phyloP scores from a whole-genome alignment of 1,284 basidiomycete species.

The Tranzscheliella williamsii region DNA sequence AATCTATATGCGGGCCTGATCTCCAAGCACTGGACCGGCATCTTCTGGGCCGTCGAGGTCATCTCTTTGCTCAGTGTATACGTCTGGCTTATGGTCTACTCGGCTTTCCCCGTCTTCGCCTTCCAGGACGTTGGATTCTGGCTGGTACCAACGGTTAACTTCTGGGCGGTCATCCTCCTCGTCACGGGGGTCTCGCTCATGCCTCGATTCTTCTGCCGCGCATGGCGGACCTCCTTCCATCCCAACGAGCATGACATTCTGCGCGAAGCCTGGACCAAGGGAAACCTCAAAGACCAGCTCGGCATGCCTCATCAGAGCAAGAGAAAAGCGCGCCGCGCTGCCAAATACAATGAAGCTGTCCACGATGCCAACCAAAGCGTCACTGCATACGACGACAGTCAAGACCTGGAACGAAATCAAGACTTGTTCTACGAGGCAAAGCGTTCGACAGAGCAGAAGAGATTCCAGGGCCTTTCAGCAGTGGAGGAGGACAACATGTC shows the following conservation, averaged over 20 bases:
- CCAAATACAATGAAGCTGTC: neutral
- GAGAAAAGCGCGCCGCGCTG: slow-evolving; percentile 18
- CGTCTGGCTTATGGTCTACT: slow-evolving; percentile 50
- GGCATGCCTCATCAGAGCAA: slow-evolving; percentile 32
- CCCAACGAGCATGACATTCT: slow-evolving; percentile 52
- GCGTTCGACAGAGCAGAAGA: slow-evolving; percentile 17
- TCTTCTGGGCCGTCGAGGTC: slow-evolving; percentile 50
- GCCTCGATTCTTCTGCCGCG: slow-evolving; percentile 45
- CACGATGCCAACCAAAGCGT: neutral
- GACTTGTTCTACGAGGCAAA: slow-evolving; percentile 25
- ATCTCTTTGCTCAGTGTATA: slow-evolving; percentile 50
- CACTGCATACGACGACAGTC: neutral
- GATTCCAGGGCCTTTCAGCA: slow-evolving; percentile 12
- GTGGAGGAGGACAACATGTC: slow-evolving; percentile 36
- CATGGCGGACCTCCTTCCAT: slow-evolving; percentile 42
- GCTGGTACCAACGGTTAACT: slow-evolving; percentile 45
- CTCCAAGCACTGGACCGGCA: slow-evolving; percentile 41
- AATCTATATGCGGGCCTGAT: slow-evolving; percentile 65
- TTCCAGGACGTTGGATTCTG: slow-evolving; percentile 43
- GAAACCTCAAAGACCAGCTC: slow-evolving; percentile 50
- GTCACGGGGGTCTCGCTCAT: slow-evolving; percentile 45
- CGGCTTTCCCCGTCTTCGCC: slow-evolving; percentile 37
- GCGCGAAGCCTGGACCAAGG: slow-evolving; percentile 50
- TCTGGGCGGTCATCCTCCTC: slow-evolving; percentile 48
- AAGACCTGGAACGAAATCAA: slow-evolving; percentile 29